Percentiles rank a stretch among this genome's conserved stretches.
phyloP scores from a whole-genome alignment of 2,329 filamentous ascomycete species.

The Penicillium sp. region DNA sequence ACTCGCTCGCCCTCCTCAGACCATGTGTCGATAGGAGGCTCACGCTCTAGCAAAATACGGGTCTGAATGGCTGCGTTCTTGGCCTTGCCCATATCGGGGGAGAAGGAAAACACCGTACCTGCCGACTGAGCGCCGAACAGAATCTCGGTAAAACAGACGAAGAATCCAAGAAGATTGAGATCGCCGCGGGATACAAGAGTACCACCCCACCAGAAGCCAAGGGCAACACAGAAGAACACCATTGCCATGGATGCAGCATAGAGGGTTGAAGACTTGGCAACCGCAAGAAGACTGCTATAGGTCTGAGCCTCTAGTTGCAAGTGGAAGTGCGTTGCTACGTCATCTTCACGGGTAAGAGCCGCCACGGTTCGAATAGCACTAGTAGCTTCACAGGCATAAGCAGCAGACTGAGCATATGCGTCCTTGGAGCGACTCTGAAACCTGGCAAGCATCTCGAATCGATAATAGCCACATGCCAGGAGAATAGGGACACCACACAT shows the following conservation, averaged over 20 bases:
- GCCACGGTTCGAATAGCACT: conserved; percentile 93
- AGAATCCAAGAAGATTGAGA: conserved; percentile 83
- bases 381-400: conserved; percentile 89
- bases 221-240: conserved; percentile 77
- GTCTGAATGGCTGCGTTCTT: conserved; percentile 79
- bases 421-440: conserved; percentile 78
- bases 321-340: conserved; percentile 72
- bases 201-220: conserved; percentile 92
- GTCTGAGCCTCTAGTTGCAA: conserved; percentile 66
- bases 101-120: conserved; percentile 84
- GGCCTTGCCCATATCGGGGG: conserved; percentile 90
- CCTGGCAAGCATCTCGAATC: conserved; percentile 78
- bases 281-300: conserved; percentile 66
- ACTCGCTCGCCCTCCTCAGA: conserved; percentile 66
- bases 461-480: conserved; percentile 78
- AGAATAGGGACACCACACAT: conserved; percentile 75
- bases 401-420: conserved; percentile 77
- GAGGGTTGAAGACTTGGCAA: conserved; percentile 72
- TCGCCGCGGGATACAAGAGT: conserved; percentile 69
- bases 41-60: conserved; percentile 78
- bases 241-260: conserved; percentile 85
- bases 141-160: conserved; percentile 82
- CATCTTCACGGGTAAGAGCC: conserved; percentile 79
- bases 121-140: conserved; percentile 93
- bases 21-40: conserved; percentile 82